Percentiles rank a stretch among this genome's conserved stretches.
Conservation (phyloP, 78 protist species). For the Dictyostelium firmibasis region DNA sequence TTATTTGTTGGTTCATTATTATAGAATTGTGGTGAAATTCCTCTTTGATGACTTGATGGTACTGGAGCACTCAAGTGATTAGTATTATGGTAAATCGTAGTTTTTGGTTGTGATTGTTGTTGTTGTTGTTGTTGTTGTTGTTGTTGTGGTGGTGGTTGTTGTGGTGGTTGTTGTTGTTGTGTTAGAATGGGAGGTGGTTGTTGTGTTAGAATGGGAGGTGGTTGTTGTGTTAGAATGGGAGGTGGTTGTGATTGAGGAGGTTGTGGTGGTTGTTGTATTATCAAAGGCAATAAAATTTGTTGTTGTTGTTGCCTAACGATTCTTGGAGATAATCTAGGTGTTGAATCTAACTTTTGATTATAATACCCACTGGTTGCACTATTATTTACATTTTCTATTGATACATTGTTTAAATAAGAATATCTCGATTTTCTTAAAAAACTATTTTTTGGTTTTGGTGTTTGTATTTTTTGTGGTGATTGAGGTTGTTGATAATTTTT, state of each 20-base stretch:
- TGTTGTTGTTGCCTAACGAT: not conserved
- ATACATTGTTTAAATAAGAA: not conserved
- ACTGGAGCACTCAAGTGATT: not conserved
- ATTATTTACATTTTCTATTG: not conserved
- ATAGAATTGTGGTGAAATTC: not conserved
- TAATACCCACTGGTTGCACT: not conserved
- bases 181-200: not conserved
- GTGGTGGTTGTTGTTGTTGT: not conserved
- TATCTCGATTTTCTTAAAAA: conserved; percentile 15
- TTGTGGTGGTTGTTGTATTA: not conserved
- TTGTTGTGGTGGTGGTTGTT: too few species aligned
- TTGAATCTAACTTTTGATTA: not conserved
- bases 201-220: too few species aligned
- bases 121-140: not conserved
- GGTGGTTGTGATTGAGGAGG: not conserved
- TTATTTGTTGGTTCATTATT: not conserved
- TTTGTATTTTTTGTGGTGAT: not conserved
- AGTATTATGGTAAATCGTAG: not conserved
- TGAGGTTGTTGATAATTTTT: not conserved
- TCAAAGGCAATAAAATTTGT: not conserved
- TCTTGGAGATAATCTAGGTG: not conserved
- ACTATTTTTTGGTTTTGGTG: conserved; percentile 27
- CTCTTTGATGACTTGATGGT: not conserved
- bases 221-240: too few species aligned
- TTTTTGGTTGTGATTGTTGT: not conserved